Percentiles rank a stretch among this genome's conserved stretches.
phyloP scores from a whole-genome alignment of 2,329 filamentous ascomycete species.

The Hirsutella thompsonii region DNA sequence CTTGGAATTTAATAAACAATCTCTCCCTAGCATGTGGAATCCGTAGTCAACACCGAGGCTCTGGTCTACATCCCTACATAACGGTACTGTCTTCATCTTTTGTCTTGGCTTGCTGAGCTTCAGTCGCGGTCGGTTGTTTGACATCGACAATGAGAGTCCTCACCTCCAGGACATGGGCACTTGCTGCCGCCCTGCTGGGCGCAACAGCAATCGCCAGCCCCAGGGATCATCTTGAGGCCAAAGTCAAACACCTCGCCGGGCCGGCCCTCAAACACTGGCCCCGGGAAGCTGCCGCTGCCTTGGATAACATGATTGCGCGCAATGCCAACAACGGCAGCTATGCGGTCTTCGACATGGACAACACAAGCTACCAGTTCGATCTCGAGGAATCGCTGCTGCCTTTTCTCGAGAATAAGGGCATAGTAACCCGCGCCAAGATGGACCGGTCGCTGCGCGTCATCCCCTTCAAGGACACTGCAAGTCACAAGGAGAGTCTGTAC shows the following conservation, averaged over 20 bases:
- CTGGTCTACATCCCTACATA: too few species aligned
- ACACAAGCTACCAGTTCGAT: conserved; percentile 28
- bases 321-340: conserved; percentile 24
- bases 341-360: conserved; percentile 32
- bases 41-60: too few species aligned
- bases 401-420: conserved; percentile 26
- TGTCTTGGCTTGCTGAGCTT: too few species aligned
- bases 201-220: neutral
- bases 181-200: neutral
- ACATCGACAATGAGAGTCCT: neutral
- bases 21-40: too few species aligned
- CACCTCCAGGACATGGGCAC: neutral
- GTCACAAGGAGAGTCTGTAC: conserved; percentile 26
- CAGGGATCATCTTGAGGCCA: neutral
- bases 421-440: conserved; percentile 26
- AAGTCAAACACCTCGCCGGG: conserved; percentile 1
- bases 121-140: neutral
- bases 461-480: conserved; percentile 25
- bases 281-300: conserved; percentile 16
- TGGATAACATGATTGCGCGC: conserved; percentile 23
- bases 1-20: too few species aligned
- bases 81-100: too few species aligned
- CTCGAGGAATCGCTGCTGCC: conserved; percentile 30
- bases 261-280: conserved; percentile 20
- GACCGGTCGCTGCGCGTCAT: conserved; percentile 26